Evolutionary conservation across 2,329 filamentous ascomycete genomes (phyloP).

Genomic region (Xylaria arbuscula): DNA sequence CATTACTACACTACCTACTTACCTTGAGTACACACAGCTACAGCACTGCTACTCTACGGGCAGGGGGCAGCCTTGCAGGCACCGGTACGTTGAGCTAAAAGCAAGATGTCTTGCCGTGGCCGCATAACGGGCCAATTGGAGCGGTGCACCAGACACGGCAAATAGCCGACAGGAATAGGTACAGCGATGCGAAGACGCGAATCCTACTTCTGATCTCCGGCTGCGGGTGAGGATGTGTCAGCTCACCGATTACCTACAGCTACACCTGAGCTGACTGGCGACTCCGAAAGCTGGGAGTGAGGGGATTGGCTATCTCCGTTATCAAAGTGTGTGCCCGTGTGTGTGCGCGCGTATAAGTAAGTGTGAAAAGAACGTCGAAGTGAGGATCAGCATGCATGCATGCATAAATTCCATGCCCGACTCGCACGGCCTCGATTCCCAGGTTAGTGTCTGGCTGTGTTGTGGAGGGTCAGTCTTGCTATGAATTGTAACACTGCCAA

Average conservation of each 20-base stretch:
- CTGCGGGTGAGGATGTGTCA: slow-evolving; percentile 8
- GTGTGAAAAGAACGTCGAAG: slow-evolving; percentile 10
- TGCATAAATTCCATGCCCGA: slow-evolving; percentile 33
- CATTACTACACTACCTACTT: neutral
- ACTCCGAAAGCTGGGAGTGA: slow-evolving; percentile 3
- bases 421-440: slow-evolving; percentile 10
- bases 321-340: neutral
- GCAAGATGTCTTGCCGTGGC: slow-evolving; percentile 18
- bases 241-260: slow-evolving; percentile 19
- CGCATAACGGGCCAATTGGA: slow-evolving; percentile 11
- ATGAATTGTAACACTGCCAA: slow-evolving; percentile 11
- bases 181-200: slow-evolving; percentile 8
- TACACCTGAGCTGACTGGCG: slow-evolving; percentile 1
- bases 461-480: neutral
- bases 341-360: neutral
- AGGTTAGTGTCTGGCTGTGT: neutral
- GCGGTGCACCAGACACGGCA: neutral
- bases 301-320: neutral
- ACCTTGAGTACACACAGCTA: neutral
- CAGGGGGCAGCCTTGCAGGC: slow-evolving; percentile 20
- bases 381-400: slow-evolving; percentile 34
- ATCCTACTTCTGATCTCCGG: neutral
- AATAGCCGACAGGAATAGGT: slow-evolving; percentile 9
- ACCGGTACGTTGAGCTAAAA: slow-evolving; percentile 16
- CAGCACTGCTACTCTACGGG: neutral